Evolutionary conservation across 169 alveolate species (phyloP).

Genomic region (Plasmodium knowlesi): DNA sequence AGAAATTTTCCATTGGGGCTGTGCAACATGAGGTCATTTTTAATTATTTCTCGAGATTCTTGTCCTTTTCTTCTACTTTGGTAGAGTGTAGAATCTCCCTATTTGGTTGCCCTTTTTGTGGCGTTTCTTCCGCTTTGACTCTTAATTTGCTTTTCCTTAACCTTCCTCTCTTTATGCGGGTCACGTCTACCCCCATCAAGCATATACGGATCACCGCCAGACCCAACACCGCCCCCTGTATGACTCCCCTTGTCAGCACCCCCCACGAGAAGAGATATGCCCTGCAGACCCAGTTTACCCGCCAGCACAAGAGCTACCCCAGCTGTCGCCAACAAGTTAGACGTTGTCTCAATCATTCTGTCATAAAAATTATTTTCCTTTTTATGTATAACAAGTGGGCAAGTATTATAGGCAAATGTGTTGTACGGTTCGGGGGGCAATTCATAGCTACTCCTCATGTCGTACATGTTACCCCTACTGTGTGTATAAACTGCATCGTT

Average conservation of each 20-base stretch:
- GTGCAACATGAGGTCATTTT: background rate
- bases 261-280: constrained; percentile 33
- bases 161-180: background rate
- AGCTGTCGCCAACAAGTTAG: constrained; percentile 53
- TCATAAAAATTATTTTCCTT: constrained; percentile 11
- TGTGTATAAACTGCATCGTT: background rate
- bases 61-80: background rate
- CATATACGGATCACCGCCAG: background rate
- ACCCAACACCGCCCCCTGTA: background rate
- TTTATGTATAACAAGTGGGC: constrained; percentile 19
- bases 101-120: background rate
- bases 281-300: constrained; percentile 64
- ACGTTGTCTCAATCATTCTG: constrained; percentile 44
- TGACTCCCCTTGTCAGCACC: background rate
- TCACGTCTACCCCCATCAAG: background rate
- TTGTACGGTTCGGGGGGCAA: background rate
- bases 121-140: background rate
- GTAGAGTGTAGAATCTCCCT: background rate
- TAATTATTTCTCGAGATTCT: background rate
- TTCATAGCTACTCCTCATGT: background rate
- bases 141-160: background rate
- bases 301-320: constrained; percentile 55
- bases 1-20: background rate
- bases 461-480: background rate
- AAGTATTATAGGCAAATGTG: background rate